phyloP scores from a whole-genome alignment of 371 early-diverging fungal species.

The Mucor indicus region DNA sequence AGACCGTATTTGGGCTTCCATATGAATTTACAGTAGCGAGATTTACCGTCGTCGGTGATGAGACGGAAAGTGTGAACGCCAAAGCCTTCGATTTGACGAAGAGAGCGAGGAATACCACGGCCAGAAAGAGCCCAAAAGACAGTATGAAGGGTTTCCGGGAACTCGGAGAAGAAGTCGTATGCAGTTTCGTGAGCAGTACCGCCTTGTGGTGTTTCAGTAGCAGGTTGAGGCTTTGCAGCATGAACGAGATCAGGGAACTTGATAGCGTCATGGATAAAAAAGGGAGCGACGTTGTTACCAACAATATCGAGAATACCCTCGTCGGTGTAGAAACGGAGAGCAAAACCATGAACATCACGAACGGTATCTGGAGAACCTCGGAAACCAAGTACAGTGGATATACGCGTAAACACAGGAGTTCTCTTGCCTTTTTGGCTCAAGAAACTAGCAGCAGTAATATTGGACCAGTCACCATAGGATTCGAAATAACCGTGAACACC shows the following conservation, averaged over 20 bases:
- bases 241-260: constrained; percentile 53
- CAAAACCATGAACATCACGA: constrained; percentile 59
- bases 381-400: constrained; percentile 56
- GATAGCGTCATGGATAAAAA: constrained; percentile 48
- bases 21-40: constrained; percentile 47
- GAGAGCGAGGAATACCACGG: constrained; percentile 41
- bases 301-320: constrained; percentile 57
- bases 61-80: constrained; percentile 47
- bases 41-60: constrained; percentile 42
- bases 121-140: constrained; percentile 45
- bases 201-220: constrained; percentile 46
- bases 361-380: constrained; percentile 52
- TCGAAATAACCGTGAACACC: constrained; percentile 60
- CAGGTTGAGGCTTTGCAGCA: constrained; percentile 47
- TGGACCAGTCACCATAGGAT: constrained; percentile 35
- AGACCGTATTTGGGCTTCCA: constrained; percentile 51
- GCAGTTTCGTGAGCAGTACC: constrained; percentile 48
- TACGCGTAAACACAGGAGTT: constrained; percentile 55
- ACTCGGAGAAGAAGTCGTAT: constrained; percentile 49
- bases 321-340: constrained; percentile 58
- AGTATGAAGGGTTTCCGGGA: constrained; percentile 45
- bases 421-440: constrained; percentile 30
- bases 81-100: constrained; percentile 45
- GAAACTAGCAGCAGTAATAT: constrained; percentile 44
- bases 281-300: constrained; percentile 46